Conservation (phyloP, 805 yeast genomes). For the Cyberlindnera xishuangbannaensis region DNA sequence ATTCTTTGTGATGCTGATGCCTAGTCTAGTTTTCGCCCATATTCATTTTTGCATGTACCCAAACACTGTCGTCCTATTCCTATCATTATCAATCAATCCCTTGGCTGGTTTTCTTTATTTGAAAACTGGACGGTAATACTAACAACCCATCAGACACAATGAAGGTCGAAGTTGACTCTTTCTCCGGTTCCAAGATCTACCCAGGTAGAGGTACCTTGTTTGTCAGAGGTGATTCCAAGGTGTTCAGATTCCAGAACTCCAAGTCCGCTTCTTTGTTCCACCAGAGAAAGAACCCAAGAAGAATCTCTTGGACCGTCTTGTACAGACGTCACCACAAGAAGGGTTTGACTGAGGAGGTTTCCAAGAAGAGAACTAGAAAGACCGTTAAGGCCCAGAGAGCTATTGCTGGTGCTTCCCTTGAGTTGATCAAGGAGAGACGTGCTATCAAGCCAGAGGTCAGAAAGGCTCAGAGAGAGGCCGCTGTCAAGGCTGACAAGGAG, state of each 20-base stretch:
- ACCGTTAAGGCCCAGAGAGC: slow-evolving; percentile 98
- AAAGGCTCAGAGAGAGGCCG: slow-evolving; percentile 94
- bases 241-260: slow-evolving; percentile 98
- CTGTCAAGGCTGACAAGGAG: slow-evolving; percentile 77
- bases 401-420: slow-evolving; percentile 98
- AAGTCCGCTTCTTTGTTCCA: slow-evolving; percentile 97
- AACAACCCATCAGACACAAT: slow-evolving; percentile 39
- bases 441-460: slow-evolving; percentile 93
- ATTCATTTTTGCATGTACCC: too few relatives aligned
- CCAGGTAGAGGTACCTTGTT: slow-evolving; percentile 99
- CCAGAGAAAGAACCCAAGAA: slow-evolving; percentile 99
- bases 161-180: slow-evolving; percentile 99
- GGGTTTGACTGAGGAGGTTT: slow-evolving; percentile 97
- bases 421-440: slow-evolving; percentile 97
- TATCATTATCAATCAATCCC: too few relatives aligned
- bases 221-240: slow-evolving; percentile 99
- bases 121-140: too few relatives aligned
- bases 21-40: too few relatives aligned
- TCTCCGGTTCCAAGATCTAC: slow-evolving; percentile 99
- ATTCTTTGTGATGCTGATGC: too few relatives aligned
- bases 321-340: slow-evolving; percentile 99
- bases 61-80: too few relatives aligned
- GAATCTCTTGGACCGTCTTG: slow-evolving; percentile 98
- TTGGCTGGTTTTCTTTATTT: too few relatives aligned
- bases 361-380: slow-evolving; percentile 97